A percentile compares a stretch with the other conserved stretches of the same genome.
Conservation (phyloP, 2,329 filamentous ascomycete species). For the Zalaria obscura region DNA sequence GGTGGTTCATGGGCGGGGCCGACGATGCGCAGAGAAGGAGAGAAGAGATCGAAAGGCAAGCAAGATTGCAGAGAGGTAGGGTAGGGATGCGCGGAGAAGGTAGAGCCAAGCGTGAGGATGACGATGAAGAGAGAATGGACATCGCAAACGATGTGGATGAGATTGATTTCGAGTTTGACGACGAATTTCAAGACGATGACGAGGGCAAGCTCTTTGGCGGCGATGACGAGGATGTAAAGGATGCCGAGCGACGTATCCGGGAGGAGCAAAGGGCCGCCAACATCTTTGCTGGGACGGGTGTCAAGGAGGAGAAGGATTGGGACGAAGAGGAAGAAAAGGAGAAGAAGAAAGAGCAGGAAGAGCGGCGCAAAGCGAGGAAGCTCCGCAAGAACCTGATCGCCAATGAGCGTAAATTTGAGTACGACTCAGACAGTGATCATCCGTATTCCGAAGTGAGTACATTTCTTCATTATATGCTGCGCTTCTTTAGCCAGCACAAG, state of each 20-base stretch:
- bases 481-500: neutral
- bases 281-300: conserved; percentile 49
- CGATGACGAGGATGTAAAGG: conserved; percentile 58
- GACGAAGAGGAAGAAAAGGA: conserved; percentile 56
- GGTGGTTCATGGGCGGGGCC: conserved; percentile 60
- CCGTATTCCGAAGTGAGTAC: conserved; percentile 4
- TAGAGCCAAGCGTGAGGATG: conserved; percentile 23
- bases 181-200: conserved; percentile 77
- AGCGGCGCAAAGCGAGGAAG: conserved; percentile 59
- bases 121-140: conserved; percentile 25
- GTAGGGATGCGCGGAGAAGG: conserved; percentile 11
- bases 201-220: conserved; percentile 67
- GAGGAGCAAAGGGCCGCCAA: conserved; percentile 77
- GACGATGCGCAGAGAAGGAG: conserved; percentile 11
- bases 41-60: conserved; percentile 7
- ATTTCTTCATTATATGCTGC: neutral
- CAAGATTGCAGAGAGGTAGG: conserved; percentile 47
- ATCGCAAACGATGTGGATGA: conserved; percentile 46
- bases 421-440: conserved; percentile 48
- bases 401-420: conserved; percentile 75
- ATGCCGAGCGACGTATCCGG: conserved; percentile 51
- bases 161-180: conserved; percentile 51
- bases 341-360: conserved; percentile 52
- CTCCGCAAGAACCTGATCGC: conserved; percentile 71
- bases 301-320: conserved; percentile 30